phyloP scores from a whole-genome alignment of 2,329 filamentous ascomycete genomes.

The Cladosporium sp. region DNA sequence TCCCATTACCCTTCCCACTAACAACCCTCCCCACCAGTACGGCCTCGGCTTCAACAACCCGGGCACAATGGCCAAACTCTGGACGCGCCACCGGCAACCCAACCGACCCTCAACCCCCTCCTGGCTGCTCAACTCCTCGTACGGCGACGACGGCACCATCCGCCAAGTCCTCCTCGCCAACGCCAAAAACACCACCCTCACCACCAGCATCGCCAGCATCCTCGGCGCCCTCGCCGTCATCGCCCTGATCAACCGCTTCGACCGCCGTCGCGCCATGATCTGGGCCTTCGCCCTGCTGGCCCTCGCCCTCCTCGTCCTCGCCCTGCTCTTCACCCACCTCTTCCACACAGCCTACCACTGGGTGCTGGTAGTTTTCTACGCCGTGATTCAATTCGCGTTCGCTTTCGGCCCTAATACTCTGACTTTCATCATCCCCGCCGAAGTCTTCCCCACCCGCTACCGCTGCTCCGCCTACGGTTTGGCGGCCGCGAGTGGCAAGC shows the following conservation, averaged over 20 bases:
- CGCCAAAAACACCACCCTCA: slow-evolving; percentile 20
- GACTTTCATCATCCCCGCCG: slow-evolving; percentile 44
- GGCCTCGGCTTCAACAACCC: slow-evolving; percentile 23
- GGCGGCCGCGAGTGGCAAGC: slow-evolving; percentile 50
- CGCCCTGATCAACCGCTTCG: slow-evolving; percentile 35
- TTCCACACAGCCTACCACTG: slow-evolving; percentile 29
- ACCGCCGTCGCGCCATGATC: slow-evolving; percentile 42
- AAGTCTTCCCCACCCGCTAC: slow-evolving; percentile 54
- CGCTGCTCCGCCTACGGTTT: slow-evolving; percentile 52
- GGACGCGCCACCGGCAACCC: slow-evolving; percentile 14
- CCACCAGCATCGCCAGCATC: slow-evolving; percentile 36
- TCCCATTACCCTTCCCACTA: background rate
- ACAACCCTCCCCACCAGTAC: slow-evolving; percentile 8
- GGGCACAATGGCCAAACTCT: slow-evolving; percentile 20
- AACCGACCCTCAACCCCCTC: slow-evolving; percentile 13
- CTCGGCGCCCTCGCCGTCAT: slow-evolving; percentile 40
- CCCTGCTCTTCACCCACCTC: slow-evolving; percentile 37
- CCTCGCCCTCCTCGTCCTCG: slow-evolving; percentile 40
- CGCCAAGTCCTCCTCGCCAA: slow-evolving; percentile 17
- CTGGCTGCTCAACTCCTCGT: slow-evolving; percentile 15
- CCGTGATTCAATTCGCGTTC: slow-evolving; percentile 45
- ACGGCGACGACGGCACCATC: slow-evolving; percentile 14
- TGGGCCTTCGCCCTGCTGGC: slow-evolving; percentile 42
- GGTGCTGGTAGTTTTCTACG: slow-evolving; percentile 39
- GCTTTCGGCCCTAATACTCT: slow-evolving; percentile 40